These are phyloP conservation scores for Davidsoniella australis DNA, from an alignment of 2,329 filamentous ascomycete species.

Conservation along the genomic window DNA sequence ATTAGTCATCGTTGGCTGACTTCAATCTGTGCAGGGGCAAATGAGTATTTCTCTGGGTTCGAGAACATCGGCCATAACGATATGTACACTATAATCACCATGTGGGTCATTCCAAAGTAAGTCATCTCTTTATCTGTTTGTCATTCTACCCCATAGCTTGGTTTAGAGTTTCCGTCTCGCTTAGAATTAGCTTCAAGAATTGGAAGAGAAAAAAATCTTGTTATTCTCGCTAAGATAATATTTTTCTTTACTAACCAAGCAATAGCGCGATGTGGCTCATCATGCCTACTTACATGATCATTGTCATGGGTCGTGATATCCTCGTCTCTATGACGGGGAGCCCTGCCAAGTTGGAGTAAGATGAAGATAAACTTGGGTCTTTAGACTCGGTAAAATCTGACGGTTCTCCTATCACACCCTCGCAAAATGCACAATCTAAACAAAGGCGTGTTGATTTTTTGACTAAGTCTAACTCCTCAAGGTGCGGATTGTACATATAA, in stretches of 20 bases:
- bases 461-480: too few species aligned
- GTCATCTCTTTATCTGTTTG: constrained; percentile 15
- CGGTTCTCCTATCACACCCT: too few species aligned
- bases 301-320: constrained; percentile 31
- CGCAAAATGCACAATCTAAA: too few species aligned
- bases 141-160: background rate
- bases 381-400: too few species aligned
- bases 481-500: too few species aligned
- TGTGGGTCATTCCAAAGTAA: constrained; percentile 45
- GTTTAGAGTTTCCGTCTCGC: background rate
- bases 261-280: constrained; percentile 38
- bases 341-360: background rate
- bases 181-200: background rate
- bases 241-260: background rate
- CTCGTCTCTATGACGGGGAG: constrained; percentile 23
- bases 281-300: constrained; percentile 34
- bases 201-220: too few species aligned
- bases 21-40: constrained; percentile 26
- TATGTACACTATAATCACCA: constrained; percentile 25
- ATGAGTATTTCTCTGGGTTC: constrained; percentile 39
- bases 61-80: constrained; percentile 41
- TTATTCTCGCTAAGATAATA: too few species aligned
- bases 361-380: background rate
- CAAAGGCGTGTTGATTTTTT: too few species aligned
- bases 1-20: background rate